These are phyloP conservation scores for Neonectria ditissima DNA, from an alignment of 2,329 filamentous ascomycete species.

Conservation along the genomic window DNA sequence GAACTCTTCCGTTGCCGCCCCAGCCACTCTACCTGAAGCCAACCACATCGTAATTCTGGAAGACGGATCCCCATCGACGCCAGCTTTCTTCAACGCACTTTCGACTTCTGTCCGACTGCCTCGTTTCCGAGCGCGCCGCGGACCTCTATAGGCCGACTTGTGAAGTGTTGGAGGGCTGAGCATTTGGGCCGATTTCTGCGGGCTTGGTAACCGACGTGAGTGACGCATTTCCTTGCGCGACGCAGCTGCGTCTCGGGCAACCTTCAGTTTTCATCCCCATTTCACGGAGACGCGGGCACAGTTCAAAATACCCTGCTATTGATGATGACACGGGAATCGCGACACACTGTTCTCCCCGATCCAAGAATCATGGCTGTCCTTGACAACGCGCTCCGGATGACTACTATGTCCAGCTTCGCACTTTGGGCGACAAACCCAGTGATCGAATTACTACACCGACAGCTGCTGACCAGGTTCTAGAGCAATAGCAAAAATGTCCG, in stretches of 20 bases:
- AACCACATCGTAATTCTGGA: slow-evolving; percentile 41
- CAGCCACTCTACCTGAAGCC: slow-evolving; percentile 36
- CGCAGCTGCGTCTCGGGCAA: slow-evolving; percentile 13
- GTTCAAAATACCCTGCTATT: background rate
- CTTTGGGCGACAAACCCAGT: slow-evolving; percentile 19
- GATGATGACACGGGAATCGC: background rate
- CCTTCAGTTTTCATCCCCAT: slow-evolving; percentile 17
- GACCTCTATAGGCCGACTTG: slow-evolving; percentile 44
- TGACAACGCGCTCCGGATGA: slow-evolving; percentile 11
- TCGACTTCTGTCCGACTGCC: slow-evolving; percentile 30
- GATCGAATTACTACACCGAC: slow-evolving; percentile 13
- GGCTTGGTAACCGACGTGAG: slow-evolving; percentile 43
- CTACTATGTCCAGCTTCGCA: slow-evolving; percentile 3
- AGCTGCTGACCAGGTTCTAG: slow-evolving; percentile 39
- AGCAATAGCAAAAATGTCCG: slow-evolving; percentile 50
- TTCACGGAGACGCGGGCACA: slow-evolving; percentile 12
- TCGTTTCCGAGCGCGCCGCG: slow-evolving; percentile 31
- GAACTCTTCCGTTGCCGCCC: slow-evolving; percentile 28
- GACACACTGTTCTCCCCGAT: background rate
- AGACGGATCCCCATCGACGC: slow-evolving; percentile 24
- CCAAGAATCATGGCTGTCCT: background rate
- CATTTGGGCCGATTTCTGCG: slow-evolving; percentile 39
- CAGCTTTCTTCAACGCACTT: slow-evolving; percentile 27
- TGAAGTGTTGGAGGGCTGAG: slow-evolving; percentile 44
- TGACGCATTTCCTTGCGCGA: slow-evolving; percentile 33